Base-by-base conservation (phyloP, 352 stramenopile species). In the Blastocystis sp. region DNA sequence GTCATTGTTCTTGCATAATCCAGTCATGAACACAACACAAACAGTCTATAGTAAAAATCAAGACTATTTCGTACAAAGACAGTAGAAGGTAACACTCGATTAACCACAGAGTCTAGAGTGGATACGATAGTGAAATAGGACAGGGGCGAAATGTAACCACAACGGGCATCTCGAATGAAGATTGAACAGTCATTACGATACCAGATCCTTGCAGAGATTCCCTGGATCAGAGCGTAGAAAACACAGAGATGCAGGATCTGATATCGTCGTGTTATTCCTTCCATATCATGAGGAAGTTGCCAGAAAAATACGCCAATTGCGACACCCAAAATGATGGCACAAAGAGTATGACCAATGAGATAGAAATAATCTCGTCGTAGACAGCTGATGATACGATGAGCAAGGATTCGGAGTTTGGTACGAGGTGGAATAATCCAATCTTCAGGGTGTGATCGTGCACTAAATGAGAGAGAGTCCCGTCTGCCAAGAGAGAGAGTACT, bases 101-200 rank as follows among this genome's bases (percentile, higher is more conserved):
- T 1, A 16, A 83, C 27, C 2, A 66, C 35, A 4, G 14, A 29
- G n/a, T 83, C 71, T 14, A 65, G 5, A 0, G n/a, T 2, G n/a
- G 51, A 32, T 4, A 83, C 29, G 11, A 83, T 49, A 14, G 16
- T 12, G 39, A 83, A 83, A 43, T 83, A 83, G 0, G 57, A n/a
- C 0, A 46, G 1, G 1, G 46, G 19, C 16, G 71, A 83, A 46
- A 43, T 27, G 39, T 67, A 83, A 16, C 71, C 71, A 37, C 46
- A 83, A 27, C 71, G 71, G 6, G 51, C 51, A 43, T 83, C 71
- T 21, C 71, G 71, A 37, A 51, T 63, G 51, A 83, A 66, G 21
- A 83, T 32, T 29, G 5, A 2, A 46, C 32, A 11, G 16, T 83
- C 71, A 0, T 83, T 63, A 7, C 43, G 42, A 37, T 65, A 83